Evolutionary conservation across 495 filamentous ascomycete species (phyloP), one percentile per base, ranked within the genome.

Genomic region (Jackrogersella multiformis): DNA sequence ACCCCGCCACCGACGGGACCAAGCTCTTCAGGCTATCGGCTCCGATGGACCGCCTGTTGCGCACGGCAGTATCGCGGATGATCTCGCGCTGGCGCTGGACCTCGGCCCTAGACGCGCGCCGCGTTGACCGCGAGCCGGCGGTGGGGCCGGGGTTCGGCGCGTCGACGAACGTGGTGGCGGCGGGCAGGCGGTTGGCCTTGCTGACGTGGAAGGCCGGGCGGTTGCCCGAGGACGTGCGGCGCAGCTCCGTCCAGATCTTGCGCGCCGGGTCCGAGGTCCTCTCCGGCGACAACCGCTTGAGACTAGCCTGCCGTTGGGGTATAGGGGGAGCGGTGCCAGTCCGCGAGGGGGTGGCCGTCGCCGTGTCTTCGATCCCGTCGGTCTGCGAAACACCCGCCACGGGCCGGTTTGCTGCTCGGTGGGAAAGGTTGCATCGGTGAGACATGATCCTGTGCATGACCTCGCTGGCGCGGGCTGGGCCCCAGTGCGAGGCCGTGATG

Each of bases 191-290:
- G 12, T 61, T 68, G 15, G 66, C 49, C 5, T 67, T 66, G 38
- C 45, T 69, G 9, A 72, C 51, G 3, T 66, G 70, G 15, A 60
- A 69, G 9, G 51, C 64, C 41, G 70, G 65, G 48, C 73, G 41
- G 69, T 65, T 52, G 36, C 68, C 39, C 10, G 69, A 72, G 41
- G 75, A 71, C 18, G 71, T 65, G 34, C 72, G 59, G 15, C 74
- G 78, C 71, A 84, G 78, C 42, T 79, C 73, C n/a, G 72, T 76
- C 81, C 81, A 82, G 24, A 84, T 82, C 55, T 75, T 79, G 34
- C 78, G 64, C 20, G 81, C 81, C 30, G 79, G 80, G 56, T 82
- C 81, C 0, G 65, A 60, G 21, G 44, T 71, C 72, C 28, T 65
- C 51, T 49, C 61, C 66, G 59, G 45, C 26, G 36, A 48, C 18